Conservation (phyloP, 805 yeast genomes). For the Nematodospora valgi region DNA sequence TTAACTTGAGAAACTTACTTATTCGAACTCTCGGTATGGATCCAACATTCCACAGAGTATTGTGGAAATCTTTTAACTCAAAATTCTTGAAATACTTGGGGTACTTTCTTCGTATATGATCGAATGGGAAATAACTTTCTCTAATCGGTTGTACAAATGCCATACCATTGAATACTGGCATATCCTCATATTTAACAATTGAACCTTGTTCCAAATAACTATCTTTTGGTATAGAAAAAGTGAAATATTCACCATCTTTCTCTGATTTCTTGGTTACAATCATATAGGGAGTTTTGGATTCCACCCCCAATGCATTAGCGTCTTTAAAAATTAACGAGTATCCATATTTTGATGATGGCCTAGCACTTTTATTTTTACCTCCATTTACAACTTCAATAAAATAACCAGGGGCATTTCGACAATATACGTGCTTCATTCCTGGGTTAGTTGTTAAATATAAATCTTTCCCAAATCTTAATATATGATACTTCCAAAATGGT, state of each 20-base stretch:
- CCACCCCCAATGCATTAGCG: slow-evolving; percentile 14
- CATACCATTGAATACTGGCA: slow-evolving; percentile 20
- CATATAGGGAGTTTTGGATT: slow-evolving; percentile 23
- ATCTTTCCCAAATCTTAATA: slow-evolving; percentile 50
- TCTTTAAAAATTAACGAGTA: slow-evolving; percentile 26
- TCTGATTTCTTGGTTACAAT: slow-evolving; percentile 21
- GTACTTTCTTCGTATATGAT: slow-evolving; percentile 9
- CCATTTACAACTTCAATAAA: slow-evolving; percentile 41
- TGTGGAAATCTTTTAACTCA: slow-evolving; percentile 23
- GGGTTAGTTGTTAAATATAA: slow-evolving; percentile 68
- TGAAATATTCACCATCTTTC: slow-evolving; percentile 27
- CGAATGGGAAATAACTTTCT: slow-evolving; percentile 19
- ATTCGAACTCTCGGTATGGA: slow-evolving; percentile 41
- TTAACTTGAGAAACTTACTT: slow-evolving; percentile 22
- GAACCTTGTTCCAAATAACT: slow-evolving; percentile 1
- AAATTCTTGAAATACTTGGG: slow-evolving; percentile 20
- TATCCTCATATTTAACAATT: slow-evolving; percentile 1
- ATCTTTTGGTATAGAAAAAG: slow-evolving; percentile 20
- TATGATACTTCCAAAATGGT: slow-evolving; percentile 63
- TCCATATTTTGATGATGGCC: slow-evolving; percentile 13
- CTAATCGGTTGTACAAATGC: slow-evolving; percentile 22
- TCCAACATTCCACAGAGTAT: slow-evolving; percentile 38
- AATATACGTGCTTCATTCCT: slow-evolving; percentile 52
- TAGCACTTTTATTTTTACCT: slow-evolving; percentile 11
- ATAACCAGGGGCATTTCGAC: slow-evolving; percentile 62